Conservation (phyloP, 306 rosid genomes). For the Inga leiocalycina region DNA sequence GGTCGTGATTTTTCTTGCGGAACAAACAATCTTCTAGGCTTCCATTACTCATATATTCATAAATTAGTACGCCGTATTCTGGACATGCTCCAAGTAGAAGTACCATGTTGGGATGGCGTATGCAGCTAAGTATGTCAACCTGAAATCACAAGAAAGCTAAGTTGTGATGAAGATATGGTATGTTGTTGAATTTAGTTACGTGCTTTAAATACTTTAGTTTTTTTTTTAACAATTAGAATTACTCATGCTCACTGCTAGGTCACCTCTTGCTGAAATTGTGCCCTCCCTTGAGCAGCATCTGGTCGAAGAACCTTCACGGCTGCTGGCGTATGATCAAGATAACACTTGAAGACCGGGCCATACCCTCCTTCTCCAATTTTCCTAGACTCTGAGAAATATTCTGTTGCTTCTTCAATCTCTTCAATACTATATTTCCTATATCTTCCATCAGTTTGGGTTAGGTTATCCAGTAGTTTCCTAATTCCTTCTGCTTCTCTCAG, state of each 20-base stretch:
- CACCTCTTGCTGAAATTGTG: conserved; percentile 97
- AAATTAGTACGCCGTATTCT: conserved; percentile 75
- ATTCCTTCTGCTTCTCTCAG: conserved; percentile 72
- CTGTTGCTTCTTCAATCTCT: conserved; percentile 83
- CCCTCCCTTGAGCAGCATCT: conserved; percentile 75
- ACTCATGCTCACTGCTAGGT: conserved; percentile 35
- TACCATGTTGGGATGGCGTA: conserved; percentile 97
- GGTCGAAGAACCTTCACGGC: conserved; percentile 91
- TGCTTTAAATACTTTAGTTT: neutral
- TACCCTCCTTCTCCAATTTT: conserved; percentile 97
- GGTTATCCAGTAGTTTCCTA: conserved; percentile 55
- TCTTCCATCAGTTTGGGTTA: conserved; percentile 58
- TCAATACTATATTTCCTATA: conserved; percentile 74
- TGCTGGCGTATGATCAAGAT: conserved; percentile 79
- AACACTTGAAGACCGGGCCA: conserved; percentile 78
- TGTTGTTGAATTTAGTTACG: neutral
- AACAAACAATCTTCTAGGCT: conserved; percentile 79
- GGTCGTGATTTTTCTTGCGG: conserved; percentile 43
- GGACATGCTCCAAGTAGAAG: conserved; percentile 97
- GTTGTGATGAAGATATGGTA: conserved; percentile 1
- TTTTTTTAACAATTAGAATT: conserved; percentile 24
- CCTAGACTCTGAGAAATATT: conserved; percentile 54
- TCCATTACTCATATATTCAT: conserved; percentile 95
- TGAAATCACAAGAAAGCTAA: conserved; percentile 41
- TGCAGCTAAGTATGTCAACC: conserved; percentile 90